These are phyloP conservation scores for Omphalea diandra DNA, from an alignment of 441 rosid species.

Conservation along the genomic window DNA sequence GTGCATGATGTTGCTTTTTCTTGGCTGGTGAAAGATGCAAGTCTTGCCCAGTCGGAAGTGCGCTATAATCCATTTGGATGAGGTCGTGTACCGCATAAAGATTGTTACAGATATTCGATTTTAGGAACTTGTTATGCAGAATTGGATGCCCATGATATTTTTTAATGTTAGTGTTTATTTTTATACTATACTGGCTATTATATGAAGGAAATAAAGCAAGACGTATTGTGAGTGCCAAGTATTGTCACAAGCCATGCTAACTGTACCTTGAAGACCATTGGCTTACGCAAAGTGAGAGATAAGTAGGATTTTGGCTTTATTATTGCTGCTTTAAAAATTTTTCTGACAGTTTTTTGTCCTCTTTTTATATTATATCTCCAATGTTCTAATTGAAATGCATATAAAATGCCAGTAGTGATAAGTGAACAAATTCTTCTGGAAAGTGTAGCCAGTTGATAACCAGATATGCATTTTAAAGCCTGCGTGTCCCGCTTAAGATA, in stretches of 20 bases:
- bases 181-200: not conserved
- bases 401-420: not conserved
- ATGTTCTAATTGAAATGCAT: not conserved
- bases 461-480: slow-evolving; percentile 11
- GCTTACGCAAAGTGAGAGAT: slow-evolving; percentile 27
- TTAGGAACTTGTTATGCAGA: slow-evolving; percentile 7
- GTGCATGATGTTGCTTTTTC: not conserved
- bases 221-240: slow-evolving; percentile 28
- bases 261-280: slow-evolving; percentile 24
- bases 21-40: not conserved
- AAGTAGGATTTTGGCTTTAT: slow-evolving; percentile 17
- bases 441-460: not conserved
- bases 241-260: slow-evolving; percentile 27
- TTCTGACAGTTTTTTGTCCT: slow-evolving; percentile 7
- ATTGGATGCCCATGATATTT: not conserved
- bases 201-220: slow-evolving; percentile 19
- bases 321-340: slow-evolving; percentile 6
- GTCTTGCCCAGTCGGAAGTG: slow-evolving; percentile 2
- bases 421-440: too few species aligned
- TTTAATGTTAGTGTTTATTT: not conserved
- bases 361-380: too few species aligned
- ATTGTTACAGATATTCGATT: slow-evolving; percentile 11
- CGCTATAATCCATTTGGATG: slow-evolving; percentile 22
- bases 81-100: slow-evolving; percentile 22
- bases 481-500: slow-evolving; percentile 6